Evolutionary conservation across 176 grass and related monocot genomes (phyloP), one percentile per base, ranked within the genome.

Genomic region (Cymbopogon citratus): DNA sequence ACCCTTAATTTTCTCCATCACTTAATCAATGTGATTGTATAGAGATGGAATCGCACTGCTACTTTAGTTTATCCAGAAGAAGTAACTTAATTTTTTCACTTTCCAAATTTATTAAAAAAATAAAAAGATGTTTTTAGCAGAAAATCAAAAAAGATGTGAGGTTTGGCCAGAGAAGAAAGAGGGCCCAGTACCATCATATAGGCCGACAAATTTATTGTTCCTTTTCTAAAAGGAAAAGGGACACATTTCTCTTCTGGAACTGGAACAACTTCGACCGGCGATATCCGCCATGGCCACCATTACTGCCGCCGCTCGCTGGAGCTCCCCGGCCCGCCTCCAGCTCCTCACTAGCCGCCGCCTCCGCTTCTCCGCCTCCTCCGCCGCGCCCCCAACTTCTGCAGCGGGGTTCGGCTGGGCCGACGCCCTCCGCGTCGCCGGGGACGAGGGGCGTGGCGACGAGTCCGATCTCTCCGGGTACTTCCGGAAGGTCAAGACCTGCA

Each of bases 401-500:
- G 80, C 40, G 46, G 46, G 86, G 19, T 94, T 94, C 54, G 29
- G 77, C 36, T 98, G 90, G 92, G 66, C 76, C 24, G 87, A 94
- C 60, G 90, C 88, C 77, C 90, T 89, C 60, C 80, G 75, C 3
- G 71, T 92, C 60, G 74, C 76, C 34, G 73, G 83, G 39, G 79
- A 87, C 12, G 18, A 7, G 12, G 80, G 66, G 14, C 66, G 25
- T 34, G 71, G 66, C 48, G 78, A 91, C 18, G 74, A 83, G 23
- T 78, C 56, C 38, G 90, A 97, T 80, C 91, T 97, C 60, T 75
- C 80, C 33, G 81, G 92, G 13, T 97, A 90, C 75, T 92, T 89
- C 33, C 40, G 73, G 66, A 90, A 88, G 86, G 90, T 94, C 66
- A 61, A 36, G 35, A 36, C 35, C 35, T 36, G 35, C 35, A 6